These are phyloP conservation scores for Rhodotorula sp. DNA, from an alignment of 1,284 basidiomycete species.

Conservation along the genomic window DNA sequence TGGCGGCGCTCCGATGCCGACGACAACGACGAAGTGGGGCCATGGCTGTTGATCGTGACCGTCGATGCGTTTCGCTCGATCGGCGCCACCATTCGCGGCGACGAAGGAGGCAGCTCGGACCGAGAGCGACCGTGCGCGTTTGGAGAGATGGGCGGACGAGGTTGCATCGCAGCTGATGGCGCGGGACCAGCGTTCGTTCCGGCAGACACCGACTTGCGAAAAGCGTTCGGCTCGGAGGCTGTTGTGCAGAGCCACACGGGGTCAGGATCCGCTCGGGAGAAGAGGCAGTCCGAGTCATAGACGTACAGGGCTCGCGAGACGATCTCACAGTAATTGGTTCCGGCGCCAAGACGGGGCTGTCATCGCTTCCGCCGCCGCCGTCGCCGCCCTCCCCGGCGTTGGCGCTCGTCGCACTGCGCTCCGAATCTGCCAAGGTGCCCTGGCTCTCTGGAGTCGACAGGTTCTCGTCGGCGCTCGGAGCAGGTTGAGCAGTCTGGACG, in stretches of 20 bases:
- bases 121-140: slow-evolving; percentile 31
- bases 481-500: slow-evolving; percentile 15
- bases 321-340: neutral
- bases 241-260: neutral
- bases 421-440: neutral
- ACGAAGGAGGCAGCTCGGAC: slow-evolving; percentile 35
- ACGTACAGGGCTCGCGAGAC: slow-evolving; percentile 8
- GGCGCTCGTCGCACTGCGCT: neutral
- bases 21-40: neutral
- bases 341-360: neutral
- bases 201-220: neutral
- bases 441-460: slow-evolving; percentile 7
- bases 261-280: neutral
- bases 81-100: slow-evolving; percentile 28
- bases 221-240: neutral
- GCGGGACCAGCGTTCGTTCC: neutral
- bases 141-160: slow-evolving; percentile 30
- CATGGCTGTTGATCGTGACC: slow-evolving; percentile 26
- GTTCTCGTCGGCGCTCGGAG: neutral
- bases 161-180: neutral
- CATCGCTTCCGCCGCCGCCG: neutral
- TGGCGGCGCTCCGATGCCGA: neutral
- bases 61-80: slow-evolving; percentile 24
- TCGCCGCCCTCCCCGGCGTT: neutral
- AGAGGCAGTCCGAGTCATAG: neutral